These are phyloP conservation scores for Xerophyta viscosa DNA, from an alignment of 106 monocot genomes.

Conservation along the genomic window DNA sequence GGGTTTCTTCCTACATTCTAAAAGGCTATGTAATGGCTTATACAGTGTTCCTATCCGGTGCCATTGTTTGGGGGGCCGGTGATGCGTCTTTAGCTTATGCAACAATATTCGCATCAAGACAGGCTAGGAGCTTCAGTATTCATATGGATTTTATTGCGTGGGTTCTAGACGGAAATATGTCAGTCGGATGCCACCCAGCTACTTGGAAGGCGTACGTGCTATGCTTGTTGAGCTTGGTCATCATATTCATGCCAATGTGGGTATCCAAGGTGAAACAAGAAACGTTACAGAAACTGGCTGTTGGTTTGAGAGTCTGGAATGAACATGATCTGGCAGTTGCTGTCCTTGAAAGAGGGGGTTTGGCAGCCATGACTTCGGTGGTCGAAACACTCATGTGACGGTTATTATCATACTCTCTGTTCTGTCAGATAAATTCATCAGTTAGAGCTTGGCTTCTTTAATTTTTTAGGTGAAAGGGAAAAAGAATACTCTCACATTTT, in stretches of 20 bases:
- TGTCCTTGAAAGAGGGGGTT: slow-evolving; percentile 1
- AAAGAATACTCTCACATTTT: no score
- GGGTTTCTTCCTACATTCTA: background rate
- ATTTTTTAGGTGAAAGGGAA: no score
- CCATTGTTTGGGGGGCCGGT: background rate
- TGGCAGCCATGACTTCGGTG: background rate
- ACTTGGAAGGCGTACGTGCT: background rate
- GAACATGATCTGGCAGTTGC: background rate
- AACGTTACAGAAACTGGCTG: background rate
- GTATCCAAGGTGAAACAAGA: background rate
- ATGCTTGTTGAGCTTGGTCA: background rate
- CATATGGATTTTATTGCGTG: slow-evolving; percentile 1
- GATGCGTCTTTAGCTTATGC: background rate
- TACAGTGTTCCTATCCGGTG: background rate
- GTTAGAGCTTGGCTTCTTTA: no score
- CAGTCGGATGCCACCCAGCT: background rate
- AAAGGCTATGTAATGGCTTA: slow-evolving; percentile 2
- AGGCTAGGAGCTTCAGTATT: background rate
- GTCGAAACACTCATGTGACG: background rate
- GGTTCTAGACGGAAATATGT: background rate
- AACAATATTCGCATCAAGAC: background rate
- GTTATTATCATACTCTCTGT: background rate
- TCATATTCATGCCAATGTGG: background rate
- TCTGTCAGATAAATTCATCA: background rate
- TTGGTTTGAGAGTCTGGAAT: background rate